Evolutionary conservation across 306 rosid species (phyloP).

Genomic region (Prunus fruticosa): DNA sequence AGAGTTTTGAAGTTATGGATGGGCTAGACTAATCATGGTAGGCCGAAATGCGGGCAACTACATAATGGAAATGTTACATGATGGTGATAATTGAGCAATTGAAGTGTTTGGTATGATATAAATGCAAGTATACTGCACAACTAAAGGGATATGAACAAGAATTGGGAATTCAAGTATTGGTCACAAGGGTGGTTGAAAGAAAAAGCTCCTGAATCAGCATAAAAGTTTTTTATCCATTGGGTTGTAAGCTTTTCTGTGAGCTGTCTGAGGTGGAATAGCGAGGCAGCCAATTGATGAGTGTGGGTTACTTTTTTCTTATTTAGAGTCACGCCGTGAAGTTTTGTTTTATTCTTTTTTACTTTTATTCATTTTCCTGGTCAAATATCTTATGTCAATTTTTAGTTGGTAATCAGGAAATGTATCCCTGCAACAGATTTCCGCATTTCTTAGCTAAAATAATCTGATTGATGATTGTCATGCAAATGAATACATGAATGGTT

Average conservation of each 20-base stretch:
- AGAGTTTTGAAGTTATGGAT: slow-evolving; percentile 92
- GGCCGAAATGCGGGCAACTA: background rate
- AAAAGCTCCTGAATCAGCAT: background rate
- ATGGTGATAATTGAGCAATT: background rate
- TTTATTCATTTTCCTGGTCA: background rate
- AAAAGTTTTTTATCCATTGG: background rate
- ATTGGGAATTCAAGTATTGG: background rate
- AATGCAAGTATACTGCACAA: background rate
- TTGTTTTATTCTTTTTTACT: background rate
- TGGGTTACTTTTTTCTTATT: background rate
- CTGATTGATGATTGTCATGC: background rate
- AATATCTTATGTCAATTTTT: background rate
- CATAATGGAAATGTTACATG: background rate
- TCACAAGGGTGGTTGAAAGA: background rate
- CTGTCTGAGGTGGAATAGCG: background rate
- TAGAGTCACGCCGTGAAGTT: background rate
- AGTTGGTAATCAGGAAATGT: background rate
- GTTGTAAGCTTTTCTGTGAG: background rate
- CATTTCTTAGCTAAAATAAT: background rate
- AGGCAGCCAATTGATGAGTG: background rate
- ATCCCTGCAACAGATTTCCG: background rate
- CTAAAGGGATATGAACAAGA: background rate
- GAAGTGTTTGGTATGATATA: background rate
- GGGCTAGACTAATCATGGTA: slow-evolving; percentile 44
- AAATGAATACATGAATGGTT: background rate